phyloP scores from a whole-genome alignment of 768 basidiomycete genomes.

The Hericium erinaceus region DNA sequence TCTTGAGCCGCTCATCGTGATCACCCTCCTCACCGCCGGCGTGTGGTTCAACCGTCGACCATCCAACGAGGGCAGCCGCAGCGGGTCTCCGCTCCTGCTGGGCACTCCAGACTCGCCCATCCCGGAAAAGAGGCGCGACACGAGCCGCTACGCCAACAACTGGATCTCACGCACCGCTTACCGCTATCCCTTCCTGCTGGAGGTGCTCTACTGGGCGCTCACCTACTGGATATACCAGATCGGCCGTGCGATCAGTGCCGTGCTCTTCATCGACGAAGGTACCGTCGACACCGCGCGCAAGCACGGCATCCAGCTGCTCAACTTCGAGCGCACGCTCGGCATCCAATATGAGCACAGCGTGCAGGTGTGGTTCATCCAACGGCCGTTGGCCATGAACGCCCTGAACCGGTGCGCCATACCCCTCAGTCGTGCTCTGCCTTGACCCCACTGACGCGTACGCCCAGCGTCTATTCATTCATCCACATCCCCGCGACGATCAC shows the following conservation, averaged over 20 bases:
- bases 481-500: conserved; percentile 8
- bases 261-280: conserved; percentile 6
- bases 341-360: conserved; percentile 4
- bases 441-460: neutral
- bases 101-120: neutral
- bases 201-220: conserved; percentile 8
- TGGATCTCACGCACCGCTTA: neutral
- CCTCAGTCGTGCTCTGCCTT: too few species aligned
- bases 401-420: conserved; percentile 3
- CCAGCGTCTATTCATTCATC: conserved; percentile 7
- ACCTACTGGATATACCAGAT: conserved; percentile 11
- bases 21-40: conserved; percentile 5
- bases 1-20: conserved; percentile 6
- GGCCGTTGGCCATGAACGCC: neutral
- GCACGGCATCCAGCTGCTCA: conserved; percentile 5
- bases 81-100: neutral
- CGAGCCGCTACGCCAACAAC: conserved; percentile 4
- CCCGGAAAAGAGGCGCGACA: neutral
- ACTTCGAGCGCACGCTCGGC: conserved; percentile 5
- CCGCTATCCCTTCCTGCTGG: conserved; percentile 5
- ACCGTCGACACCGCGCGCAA: conserved; percentile 4
- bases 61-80: neutral
- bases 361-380: conserved; percentile 1
- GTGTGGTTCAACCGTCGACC: conserved; percentile 4
- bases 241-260: conserved; percentile 3